These are phyloP conservation scores for Mentha longifolia DNA, from an alignment of 257 asterid genomes.

Conservation along the genomic window DNA sequence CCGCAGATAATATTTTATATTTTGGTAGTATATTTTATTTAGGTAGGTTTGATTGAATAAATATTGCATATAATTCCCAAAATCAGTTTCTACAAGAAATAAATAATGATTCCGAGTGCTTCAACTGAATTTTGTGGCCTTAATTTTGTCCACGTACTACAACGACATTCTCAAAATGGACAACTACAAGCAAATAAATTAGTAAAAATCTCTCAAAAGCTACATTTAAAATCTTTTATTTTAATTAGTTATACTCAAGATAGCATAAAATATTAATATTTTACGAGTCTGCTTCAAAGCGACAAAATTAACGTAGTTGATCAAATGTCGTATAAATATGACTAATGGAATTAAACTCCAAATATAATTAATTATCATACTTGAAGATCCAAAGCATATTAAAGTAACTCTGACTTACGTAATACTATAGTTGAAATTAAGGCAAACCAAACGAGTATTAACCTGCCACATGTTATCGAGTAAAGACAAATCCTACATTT, in stretches of 20 bases:
- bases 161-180: constrained; percentile 21
- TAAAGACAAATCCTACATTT: constrained; percentile 15
- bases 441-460: constrained; percentile 14
- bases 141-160: constrained; percentile 25
- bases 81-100: not conserved
- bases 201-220: not conserved
- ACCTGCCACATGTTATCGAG: constrained; percentile 16
- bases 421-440: not conserved
- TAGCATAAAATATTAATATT: not conserved
- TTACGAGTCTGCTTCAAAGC: not conserved
- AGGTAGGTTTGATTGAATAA: constrained; percentile 15
- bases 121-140: constrained; percentile 36
- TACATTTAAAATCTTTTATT: not conserved
- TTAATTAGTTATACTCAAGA: not conserved
- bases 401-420: not conserved
- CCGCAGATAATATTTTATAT: not conserved
- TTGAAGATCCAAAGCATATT: constrained; percentile 20
- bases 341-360: not conserved
- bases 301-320: constrained; percentile 29
- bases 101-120: not conserved
- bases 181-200: constrained; percentile 15
- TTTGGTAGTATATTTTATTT: not conserved
- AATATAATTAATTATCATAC: not conserved
- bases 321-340: not conserved
- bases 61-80: not conserved